A percentile compares a stretch with the other conserved stretches of the same genome.
These are phyloP conservation scores for Puccinia triticina DNA, from an alignment of 1,284 basidiomycete species.

Conservation along the genomic window DNA sequence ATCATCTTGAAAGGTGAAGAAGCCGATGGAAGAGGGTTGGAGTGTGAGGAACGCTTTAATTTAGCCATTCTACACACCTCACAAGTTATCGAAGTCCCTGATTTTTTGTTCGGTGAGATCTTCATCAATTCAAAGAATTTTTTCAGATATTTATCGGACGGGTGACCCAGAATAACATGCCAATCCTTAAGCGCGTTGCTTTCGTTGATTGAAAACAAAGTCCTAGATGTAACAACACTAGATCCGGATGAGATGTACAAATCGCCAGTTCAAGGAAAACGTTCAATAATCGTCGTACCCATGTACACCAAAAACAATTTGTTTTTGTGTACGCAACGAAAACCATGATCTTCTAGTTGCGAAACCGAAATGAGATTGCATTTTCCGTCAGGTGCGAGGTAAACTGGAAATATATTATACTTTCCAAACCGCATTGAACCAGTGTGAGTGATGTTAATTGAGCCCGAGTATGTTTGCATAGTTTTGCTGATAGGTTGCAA, in stretches of 20 bases:
- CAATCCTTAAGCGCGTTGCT: neutral
- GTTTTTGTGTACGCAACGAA: too few relatives aligned
- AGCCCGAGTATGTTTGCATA: neutral
- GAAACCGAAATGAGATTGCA: neutral
- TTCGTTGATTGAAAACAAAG: neutral
- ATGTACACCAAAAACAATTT: too few relatives aligned
- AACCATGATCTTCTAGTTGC: too few relatives aligned
- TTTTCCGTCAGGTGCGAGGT: neutral
- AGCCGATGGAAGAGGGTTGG: too few relatives aligned
- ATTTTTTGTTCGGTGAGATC: neutral
- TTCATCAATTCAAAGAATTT: conserved; percentile 16
- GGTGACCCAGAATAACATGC: conserved; percentile 14
- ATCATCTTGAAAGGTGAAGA: too few relatives aligned
- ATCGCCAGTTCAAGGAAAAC: too few relatives aligned
- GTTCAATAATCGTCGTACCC: too few relatives aligned
- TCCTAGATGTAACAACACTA: neutral
- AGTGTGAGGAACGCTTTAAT: too few relatives aligned
- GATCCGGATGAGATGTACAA: too few relatives aligned
- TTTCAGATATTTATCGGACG: conserved; percentile 10
- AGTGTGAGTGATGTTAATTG: neutral
- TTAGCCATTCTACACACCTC: too few relatives aligned
- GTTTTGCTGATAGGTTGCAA: neutral
- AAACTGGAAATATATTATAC: neutral
- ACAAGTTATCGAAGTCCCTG: neutral
- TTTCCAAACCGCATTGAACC: neutral